Conservation (phyloP, 371 early-diverging fungal genomes). For the Thermomucor indicae-seudaticae region DNA sequence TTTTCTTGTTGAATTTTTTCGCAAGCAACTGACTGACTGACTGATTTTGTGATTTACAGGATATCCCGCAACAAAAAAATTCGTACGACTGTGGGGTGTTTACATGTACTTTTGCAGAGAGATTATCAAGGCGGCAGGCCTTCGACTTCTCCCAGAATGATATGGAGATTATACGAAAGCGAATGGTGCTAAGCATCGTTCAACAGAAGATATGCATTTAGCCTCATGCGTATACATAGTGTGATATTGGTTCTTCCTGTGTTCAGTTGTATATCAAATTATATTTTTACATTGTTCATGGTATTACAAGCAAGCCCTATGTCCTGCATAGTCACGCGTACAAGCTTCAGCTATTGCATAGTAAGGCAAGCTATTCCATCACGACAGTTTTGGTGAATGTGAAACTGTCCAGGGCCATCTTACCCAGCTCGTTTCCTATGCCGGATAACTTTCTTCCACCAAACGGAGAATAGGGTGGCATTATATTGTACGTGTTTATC, state of each 20-base stretch:
- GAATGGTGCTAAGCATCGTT: slow-evolving; percentile 76
- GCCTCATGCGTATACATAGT: not conserved
- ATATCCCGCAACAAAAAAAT: slow-evolving; percentile 85
- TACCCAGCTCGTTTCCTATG: slow-evolving; percentile 72
- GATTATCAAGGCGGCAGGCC: slow-evolving; percentile 45
- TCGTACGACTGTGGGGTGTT: slow-evolving; percentile 98
- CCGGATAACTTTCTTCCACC: slow-evolving; percentile 86
- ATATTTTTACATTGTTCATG: too few species aligned
- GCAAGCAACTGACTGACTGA: too few species aligned
- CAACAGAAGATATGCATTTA: slow-evolving; percentile 10
- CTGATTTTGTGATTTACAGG: slow-evolving; percentile 28
- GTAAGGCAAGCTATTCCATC: too few species aligned
- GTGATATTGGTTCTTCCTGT: not conserved
- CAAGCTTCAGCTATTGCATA: too few species aligned
- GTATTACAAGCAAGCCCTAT: too few species aligned
- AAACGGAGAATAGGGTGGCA: slow-evolving; percentile 69
- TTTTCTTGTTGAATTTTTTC: too few species aligned
- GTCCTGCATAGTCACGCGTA: too few species aligned
- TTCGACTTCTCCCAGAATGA: slow-evolving; percentile 76
- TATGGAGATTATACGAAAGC: slow-evolving; percentile 67
- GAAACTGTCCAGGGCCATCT: slow-evolving; percentile 62
- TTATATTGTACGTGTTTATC: slow-evolving; percentile 54
- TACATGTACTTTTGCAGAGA: slow-evolving; percentile 87
- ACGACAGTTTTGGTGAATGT: slow-evolving; percentile 58
- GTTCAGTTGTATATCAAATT: too few species aligned